A percentile compares a stretch with the other conserved stretches of the same genome.
These are phyloP conservation scores for Geotrichum australiense DNA, from an alignment of 1,139 yeast genomes.

Conservation along the genomic window DNA sequence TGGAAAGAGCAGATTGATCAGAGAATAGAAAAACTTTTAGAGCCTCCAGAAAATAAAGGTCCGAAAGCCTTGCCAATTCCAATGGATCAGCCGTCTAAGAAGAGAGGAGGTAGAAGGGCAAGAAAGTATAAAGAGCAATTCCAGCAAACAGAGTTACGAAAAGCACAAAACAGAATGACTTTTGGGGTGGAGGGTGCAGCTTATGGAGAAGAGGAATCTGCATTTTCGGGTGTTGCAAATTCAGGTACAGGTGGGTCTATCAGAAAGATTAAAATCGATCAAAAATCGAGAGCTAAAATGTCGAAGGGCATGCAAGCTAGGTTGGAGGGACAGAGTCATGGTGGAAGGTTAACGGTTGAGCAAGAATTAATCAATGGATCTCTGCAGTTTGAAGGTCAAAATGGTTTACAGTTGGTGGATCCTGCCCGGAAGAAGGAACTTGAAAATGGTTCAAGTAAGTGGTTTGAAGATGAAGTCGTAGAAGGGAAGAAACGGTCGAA, in stretches of 20 bases:
- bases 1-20: constrained; percentile 54
- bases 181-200: constrained; percentile 66
- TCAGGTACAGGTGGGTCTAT: constrained; percentile 24
- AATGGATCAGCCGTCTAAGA: constrained; percentile 65
- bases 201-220: constrained; percentile 56
- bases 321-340: constrained; percentile 21
- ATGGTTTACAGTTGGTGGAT: too few species aligned
- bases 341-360: too few species aligned
- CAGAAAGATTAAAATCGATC: constrained; percentile 36
- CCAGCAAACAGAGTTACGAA: constrained; percentile 71
- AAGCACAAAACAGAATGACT: constrained; percentile 76
- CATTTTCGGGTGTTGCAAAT: constrained; percentile 54
- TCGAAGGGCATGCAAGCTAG: constrained; percentile 32
- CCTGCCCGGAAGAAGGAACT: too few species aligned
- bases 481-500: too few species aligned
- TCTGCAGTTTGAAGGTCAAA: too few species aligned
- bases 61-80: constrained; percentile 83
- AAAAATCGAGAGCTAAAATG: constrained; percentile 31
- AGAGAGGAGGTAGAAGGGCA: constrained; percentile 78
- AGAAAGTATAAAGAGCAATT: constrained; percentile 76
- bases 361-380: too few species aligned
- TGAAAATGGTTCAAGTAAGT: too few species aligned
- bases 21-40: constrained; percentile 63
- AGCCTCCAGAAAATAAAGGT: constrained; percentile 67
- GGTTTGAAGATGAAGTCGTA: too few species aligned